phyloP scores from a whole-genome alignment of 2,329 filamentous ascomycete genomes.

The Aspergillus alliaceus region DNA sequence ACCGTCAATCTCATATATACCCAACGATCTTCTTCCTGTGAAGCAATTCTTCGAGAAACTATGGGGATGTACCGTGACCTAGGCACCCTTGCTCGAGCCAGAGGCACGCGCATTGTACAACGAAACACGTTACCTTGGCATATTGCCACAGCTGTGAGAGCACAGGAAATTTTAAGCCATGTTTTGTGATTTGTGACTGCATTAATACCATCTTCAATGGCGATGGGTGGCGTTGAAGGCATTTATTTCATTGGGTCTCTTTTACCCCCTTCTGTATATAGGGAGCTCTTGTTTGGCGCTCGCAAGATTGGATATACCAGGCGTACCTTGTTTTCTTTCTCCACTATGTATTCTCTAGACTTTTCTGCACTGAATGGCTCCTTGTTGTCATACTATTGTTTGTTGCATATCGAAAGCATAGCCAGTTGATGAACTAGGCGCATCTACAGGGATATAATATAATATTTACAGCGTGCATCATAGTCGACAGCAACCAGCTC shows the following conservation, averaged over 20 bases:
- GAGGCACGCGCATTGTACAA: conserved; percentile 43
- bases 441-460: background rate
- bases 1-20: conserved; percentile 44
- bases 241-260: conserved; percentile 1
- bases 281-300: conserved; percentile 5
- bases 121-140: conserved; percentile 50
- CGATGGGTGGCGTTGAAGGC: conserved; percentile 11
- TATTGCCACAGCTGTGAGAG: conserved; percentile 45
- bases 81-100: conserved; percentile 41
- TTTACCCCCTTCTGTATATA: conserved; percentile 15
- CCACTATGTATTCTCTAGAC: background rate
- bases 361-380: background rate
- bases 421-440: background rate
- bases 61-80: conserved; percentile 48
- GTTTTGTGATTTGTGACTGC: conserved; percentile 31
- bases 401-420: background rate
- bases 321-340: background rate
- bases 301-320: conserved; percentile 15
- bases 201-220: conserved; percentile 5
- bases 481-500: background rate
- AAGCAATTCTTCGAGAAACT: conserved; percentile 41
- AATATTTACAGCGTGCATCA: background rate
- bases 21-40: conserved; percentile 30
- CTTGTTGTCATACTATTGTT: background rate
- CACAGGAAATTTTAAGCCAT: conserved; percentile 43